These are phyloP conservation scores for Mitragyna speciosa DNA, from an alignment of 257 asterid species.

Conservation along the genomic window DNA sequence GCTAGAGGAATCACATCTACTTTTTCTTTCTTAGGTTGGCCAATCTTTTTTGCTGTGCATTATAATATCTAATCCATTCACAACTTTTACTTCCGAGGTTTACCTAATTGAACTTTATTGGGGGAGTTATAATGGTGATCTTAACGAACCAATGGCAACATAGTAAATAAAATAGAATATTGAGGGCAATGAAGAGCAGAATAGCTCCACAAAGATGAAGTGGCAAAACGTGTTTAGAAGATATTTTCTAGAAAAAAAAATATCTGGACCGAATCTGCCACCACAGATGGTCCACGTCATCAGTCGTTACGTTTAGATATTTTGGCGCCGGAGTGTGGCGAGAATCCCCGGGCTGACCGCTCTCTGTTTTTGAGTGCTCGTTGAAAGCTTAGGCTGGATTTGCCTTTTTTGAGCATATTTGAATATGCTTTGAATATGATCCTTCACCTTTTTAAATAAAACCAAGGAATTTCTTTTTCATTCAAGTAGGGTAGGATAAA, in stretches of 20 bases:
- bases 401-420: too few species aligned
- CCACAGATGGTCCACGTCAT: slow-evolving; percentile 48
- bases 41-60: too few species aligned
- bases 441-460: background rate
- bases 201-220: background rate
- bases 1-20: background rate
- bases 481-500: background rate
- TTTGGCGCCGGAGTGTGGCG: slow-evolving; percentile 12
- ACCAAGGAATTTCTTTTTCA: background rate
- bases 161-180: background rate
- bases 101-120: background rate
- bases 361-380: background rate
- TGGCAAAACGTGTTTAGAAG: slow-evolving; percentile 30
- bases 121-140: background rate
- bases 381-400: background rate
- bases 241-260: slow-evolving; percentile 45
- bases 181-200: slow-evolving; percentile 20
- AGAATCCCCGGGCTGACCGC: background rate
- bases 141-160: background rate
- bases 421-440: background rate
- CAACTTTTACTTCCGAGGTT: background rate
- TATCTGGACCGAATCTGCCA: slow-evolving; percentile 39
- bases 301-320: slow-evolving; percentile 32
- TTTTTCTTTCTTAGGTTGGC: too few species aligned
- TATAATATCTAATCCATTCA: background rate